Percentiles rank a stretch among this genome's conserved stretches.
phyloP scores from a whole-genome alignment of 352 stramenopile genomes.

The Phytopythium kandeliae region DNA sequence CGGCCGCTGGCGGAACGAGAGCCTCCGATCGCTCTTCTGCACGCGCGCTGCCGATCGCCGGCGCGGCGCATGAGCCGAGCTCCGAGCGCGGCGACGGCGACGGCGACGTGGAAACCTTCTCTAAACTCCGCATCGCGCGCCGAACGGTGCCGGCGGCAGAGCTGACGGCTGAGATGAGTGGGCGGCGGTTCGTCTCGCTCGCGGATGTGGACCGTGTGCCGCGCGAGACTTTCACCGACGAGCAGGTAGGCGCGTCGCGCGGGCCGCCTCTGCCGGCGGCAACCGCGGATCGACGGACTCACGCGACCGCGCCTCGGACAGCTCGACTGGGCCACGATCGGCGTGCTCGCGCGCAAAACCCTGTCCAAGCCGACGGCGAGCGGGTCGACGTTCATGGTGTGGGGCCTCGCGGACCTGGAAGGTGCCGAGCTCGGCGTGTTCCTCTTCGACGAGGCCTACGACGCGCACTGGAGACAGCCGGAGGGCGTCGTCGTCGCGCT shows the following conservation, averaged over 20 bases:
- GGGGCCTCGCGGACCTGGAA: conserved; percentile 66
- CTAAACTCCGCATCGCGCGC: conserved; percentile 45
- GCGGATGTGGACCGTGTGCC: conserved; percentile 47
- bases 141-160: conserved; percentile 39
- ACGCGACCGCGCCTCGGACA: too few species aligned
- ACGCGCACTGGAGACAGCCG: conserved; percentile 52
- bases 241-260: too few species aligned
- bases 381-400: conserved; percentile 75
- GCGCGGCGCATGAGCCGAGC: too few species aligned
- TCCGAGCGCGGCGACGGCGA: conserved; percentile 9
- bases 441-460: conserved; percentile 70
- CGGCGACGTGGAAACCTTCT: conserved; percentile 42
- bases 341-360: conserved; percentile 65
- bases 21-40: too few species aligned
- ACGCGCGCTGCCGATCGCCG: too few species aligned
- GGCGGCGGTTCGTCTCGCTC: conserved; percentile 59
- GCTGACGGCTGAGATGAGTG: conserved; percentile 58
- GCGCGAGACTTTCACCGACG: conserved; percentile 47
- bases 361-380: conserved; percentile 59
- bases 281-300: too few species aligned
- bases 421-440: conserved; percentile 69
- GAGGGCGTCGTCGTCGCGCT: conserved; percentile 63
- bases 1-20: too few species aligned
- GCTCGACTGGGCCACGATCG: conserved; percentile 82
- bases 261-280: too few species aligned